Evolutionary conservation across 805 yeast species (phyloP).

Genomic region (Saturnispora ahearnii): DNA sequence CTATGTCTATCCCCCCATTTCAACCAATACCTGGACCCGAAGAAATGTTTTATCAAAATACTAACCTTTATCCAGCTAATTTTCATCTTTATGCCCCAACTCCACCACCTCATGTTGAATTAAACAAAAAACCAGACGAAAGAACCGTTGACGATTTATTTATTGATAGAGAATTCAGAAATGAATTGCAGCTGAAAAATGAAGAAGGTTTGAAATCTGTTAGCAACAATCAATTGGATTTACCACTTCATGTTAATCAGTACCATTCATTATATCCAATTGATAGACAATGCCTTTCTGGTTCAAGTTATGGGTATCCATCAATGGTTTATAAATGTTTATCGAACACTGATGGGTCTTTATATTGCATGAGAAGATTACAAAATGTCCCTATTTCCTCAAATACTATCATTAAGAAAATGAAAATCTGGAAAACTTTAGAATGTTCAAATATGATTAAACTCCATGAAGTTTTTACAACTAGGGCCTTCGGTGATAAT

Average conservation of each 20-base stretch:
- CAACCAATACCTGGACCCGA: constrained; percentile 13
- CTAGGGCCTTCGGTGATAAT: constrained; percentile 74
- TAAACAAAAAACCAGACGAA: constrained; percentile 61
- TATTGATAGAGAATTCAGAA: constrained; percentile 64
- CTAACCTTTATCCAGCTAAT: constrained; percentile 47
- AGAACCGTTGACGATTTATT: constrained; percentile 62
- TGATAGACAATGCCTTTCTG: constrained; percentile 40
- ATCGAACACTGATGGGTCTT: constrained; percentile 67
- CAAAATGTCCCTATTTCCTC: constrained; percentile 48
- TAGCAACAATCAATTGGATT: constrained; percentile 37
- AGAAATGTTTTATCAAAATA: constrained; percentile 27
- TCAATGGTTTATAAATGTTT: constrained; percentile 70
- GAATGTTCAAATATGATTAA: constrained; percentile 52
- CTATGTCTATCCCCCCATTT: constrained; percentile 4
- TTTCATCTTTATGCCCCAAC: constrained; percentile 86
- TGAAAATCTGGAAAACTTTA: constrained; percentile 59
- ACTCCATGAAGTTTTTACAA: constrained; percentile 75
- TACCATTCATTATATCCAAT: constrained; percentile 84
- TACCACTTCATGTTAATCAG: constrained; percentile 71
- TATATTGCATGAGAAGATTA: constrained; percentile 68
- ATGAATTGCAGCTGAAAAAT: constrained; percentile 59
- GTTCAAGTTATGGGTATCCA: constrained; percentile 41
- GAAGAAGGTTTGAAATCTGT: constrained; percentile 66
- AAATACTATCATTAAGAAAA: constrained; percentile 49
- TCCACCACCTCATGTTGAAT: constrained; percentile 64